phyloP scores from a whole-genome alignment of 2,329 filamentous ascomycete species.

The Penicillium sp. region DNA sequence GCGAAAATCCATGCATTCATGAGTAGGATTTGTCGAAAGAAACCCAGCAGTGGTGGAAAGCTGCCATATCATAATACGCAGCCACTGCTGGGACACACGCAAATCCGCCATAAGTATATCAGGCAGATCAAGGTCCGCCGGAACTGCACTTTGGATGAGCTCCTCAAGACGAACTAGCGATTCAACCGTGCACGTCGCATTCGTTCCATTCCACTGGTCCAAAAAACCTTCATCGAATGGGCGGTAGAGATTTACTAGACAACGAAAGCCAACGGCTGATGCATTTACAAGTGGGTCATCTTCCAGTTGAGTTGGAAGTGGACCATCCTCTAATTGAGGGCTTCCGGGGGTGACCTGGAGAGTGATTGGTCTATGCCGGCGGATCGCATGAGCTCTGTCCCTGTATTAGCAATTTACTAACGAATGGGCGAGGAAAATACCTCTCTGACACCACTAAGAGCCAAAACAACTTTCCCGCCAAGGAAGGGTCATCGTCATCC shows the following conservation, averaged over 20 bases:
- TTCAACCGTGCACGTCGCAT: slow-evolving; percentile 43
- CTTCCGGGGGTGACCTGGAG: slow-evolving; percentile 56
- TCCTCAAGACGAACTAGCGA: slow-evolving; percentile 49
- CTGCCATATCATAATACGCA: slow-evolving; percentile 70
- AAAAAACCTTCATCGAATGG: slow-evolving; percentile 64
- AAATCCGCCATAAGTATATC: slow-evolving; percentile 66
- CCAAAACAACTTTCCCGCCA: slow-evolving; percentile 60
- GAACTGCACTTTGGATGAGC: slow-evolving; percentile 52
- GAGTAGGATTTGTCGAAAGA: slow-evolving; percentile 58
- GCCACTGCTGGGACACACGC: slow-evolving; percentile 66
- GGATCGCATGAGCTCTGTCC: slow-evolving; percentile 58
- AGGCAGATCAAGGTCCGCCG: slow-evolving; percentile 54
- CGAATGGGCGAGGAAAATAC: slow-evolving; percentile 31
- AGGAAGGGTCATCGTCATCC: slow-evolving; percentile 42
- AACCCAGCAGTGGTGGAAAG: slow-evolving; percentile 64
- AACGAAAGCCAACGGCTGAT: slow-evolving; percentile 57
- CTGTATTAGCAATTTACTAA: not conserved
- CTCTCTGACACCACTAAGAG: slow-evolving; percentile 64
- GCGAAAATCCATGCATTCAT: slow-evolving; percentile 60
- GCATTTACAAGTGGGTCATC: slow-evolving; percentile 50
- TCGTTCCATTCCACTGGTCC: slow-evolving; percentile 59
- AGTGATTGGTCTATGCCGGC: slow-evolving; percentile 62
- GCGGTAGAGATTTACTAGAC: slow-evolving; percentile 60
- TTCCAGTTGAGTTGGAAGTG: slow-evolving; percentile 53
- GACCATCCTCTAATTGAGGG: slow-evolving; percentile 49